Evolutionary conservation across 2,329 filamentous ascomycete species (phyloP).

Genomic region (Fusarium ramigenum): DNA sequence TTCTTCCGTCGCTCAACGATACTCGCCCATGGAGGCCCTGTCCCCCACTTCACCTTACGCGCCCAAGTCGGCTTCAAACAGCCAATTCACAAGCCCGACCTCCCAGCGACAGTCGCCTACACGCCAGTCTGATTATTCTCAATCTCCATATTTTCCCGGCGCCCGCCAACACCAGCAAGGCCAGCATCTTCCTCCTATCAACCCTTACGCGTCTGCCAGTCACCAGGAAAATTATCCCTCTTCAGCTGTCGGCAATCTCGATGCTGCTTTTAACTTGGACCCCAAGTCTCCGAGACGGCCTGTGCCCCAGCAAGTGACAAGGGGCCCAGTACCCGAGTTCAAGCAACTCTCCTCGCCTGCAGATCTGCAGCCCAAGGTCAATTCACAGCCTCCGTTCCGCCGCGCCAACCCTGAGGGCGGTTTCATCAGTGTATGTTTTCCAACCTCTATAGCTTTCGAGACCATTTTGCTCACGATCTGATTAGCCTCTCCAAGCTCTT

Average conservation of each 20-base stretch:
- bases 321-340: slow-evolving; percentile 86
- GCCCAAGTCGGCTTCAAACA: slow-evolving; percentile 67
- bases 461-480: slow-evolving; percentile 19
- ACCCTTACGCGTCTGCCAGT: slow-evolving; percentile 69
- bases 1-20: slow-evolving; percentile 86
- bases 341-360: slow-evolving; percentile 76
- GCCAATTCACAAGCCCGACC: slow-evolving; percentile 63
- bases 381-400: slow-evolving; percentile 87
- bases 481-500: slow-evolving; percentile 89
- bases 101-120: slow-evolving; percentile 81
- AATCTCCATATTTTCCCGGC: slow-evolving; percentile 66
- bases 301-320: slow-evolving; percentile 57
- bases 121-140: slow-evolving; percentile 69
- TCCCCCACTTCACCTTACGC: slow-evolving; percentile 84
- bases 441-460: not conserved
- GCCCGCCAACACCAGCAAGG: slow-evolving; percentile 51
- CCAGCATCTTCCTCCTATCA: slow-evolving; percentile 79
- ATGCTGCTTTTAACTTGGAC: slow-evolving; percentile 68
- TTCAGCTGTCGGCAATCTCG: slow-evolving; percentile 75
- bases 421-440: slow-evolving; percentile 86
- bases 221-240: slow-evolving; percentile 76
- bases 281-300: slow-evolving; percentile 67
- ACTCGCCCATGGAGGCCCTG: slow-evolving; percentile 93
- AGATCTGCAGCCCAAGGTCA: slow-evolving; percentile 85
- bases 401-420: slow-evolving; percentile 96